Base-by-base conservation (phyloP, 139 green algal species). In the Picocystis salinarum region DNA sequence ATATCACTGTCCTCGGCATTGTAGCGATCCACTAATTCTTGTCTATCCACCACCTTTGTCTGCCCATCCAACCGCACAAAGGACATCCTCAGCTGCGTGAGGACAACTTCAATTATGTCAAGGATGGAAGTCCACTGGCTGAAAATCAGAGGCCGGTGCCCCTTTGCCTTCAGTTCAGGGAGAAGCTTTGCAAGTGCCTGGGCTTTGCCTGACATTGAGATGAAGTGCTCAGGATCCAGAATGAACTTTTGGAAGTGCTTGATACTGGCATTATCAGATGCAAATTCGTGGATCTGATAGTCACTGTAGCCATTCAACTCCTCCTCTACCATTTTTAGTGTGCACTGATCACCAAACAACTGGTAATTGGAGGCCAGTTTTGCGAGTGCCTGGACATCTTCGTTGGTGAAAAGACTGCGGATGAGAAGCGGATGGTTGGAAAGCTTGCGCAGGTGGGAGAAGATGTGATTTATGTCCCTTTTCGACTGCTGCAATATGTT, bases 351-450 rank as follows among this genome's bases (percentile, higher is more conserved):
- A 11, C 66, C 69, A 58, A 82, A 85, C 17, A 82, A 42, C 44
- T 51, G 27, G 22, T 55, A 50, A 1, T 42, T 24, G 20, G 63
- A 44, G 0, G 70, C 58, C 10, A 75, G 45, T 4, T 63, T 19
- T 1, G 73, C 79, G 28, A 94, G 70, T 25, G 62, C 53, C 13
- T 46, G 24, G 34, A 92, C 47, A 27, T 65, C 36, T 6, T 53
- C 55, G 31, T 91, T 69, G 0, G 30, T 61, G 66, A 71, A 93
- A 13, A 55, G 39, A 25, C 54, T 46, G 26, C 82, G 70, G 18
- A 91, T 58, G 28, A 95, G 76, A 59, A 95, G 68, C 19, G 84
- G 84, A 67, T 95, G 85, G 64, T 91, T 79, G 28, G 82, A 79
- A 12, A 91, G 70, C 63, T 95, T 95, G 30, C 85, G 66, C 47